Percentiles rank a stretch among this genome's conserved stretches.
Conservation (phyloP, 2,329 filamentous ascomycete species). For the Fusarium compactum region DNA sequence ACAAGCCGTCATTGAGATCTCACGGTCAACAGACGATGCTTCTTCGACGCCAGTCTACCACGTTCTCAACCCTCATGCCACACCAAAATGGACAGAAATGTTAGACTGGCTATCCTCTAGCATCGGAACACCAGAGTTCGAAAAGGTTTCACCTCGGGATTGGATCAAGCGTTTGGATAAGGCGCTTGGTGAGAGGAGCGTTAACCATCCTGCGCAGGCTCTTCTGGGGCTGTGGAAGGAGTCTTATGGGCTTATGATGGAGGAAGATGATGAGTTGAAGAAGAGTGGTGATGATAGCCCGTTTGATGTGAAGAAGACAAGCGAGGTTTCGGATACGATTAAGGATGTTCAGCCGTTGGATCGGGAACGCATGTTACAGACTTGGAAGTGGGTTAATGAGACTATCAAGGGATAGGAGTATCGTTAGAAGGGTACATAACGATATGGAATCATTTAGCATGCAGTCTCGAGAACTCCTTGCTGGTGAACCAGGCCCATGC, state of each 20-base stretch:
- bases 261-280: background rate
- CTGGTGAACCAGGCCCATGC: background rate
- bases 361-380: slow-evolving; percentile 30
- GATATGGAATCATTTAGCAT: background rate
- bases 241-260: background rate
- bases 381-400: slow-evolving; percentile 41
- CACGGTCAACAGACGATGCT: background rate
- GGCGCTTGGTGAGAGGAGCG: background rate
- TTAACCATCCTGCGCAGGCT: slow-evolving; percentile 39
- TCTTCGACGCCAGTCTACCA: slow-evolving; percentile 34
- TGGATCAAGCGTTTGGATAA: slow-evolving; percentile 39
- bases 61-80: slow-evolving; percentile 38
- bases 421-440: rapidly evolving
- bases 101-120: slow-evolving; percentile 35
- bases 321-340: slow-evolving; percentile 24
- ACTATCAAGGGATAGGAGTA: background rate
- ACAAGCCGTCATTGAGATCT: slow-evolving; percentile 54
- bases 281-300: rapidly evolving
- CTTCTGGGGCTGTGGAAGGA: slow-evolving; percentile 43
- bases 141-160: slow-evolving; percentile 11
- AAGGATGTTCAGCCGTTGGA: slow-evolving; percentile 21
- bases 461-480: background rate
- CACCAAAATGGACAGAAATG: slow-evolving; percentile 39
- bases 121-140: background rate
- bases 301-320: slow-evolving; percentile 28